phyloP scores from a whole-genome alignment of 2,329 filamentous ascomycete genomes.

The Trichoderma atrobrunneum region DNA sequence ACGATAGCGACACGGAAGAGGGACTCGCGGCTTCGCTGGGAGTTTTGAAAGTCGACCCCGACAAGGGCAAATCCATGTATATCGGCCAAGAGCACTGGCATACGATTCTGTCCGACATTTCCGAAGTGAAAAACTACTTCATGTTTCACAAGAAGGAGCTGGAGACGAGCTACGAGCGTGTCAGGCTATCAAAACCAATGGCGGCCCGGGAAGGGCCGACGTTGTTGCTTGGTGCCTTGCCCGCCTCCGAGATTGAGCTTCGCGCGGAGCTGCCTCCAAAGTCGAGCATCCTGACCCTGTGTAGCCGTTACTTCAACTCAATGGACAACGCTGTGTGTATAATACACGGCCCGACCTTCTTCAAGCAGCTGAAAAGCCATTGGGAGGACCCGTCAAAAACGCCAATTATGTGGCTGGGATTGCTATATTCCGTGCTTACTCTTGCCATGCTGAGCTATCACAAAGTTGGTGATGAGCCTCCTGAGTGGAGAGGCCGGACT shows the following conservation, averaged over 20 bases:
- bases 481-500: constrained; percentile 69
- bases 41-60: constrained; percentile 75
- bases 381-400: constrained; percentile 73
- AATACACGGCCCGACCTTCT: constrained; percentile 81
- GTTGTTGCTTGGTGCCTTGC: constrained; percentile 73
- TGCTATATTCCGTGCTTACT: constrained; percentile 73
- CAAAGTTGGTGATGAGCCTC: constrained; percentile 74
- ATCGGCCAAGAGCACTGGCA: constrained; percentile 83
- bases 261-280: constrained; percentile 77
- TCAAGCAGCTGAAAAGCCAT: constrained; percentile 62
- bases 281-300: constrained; percentile 77
- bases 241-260: constrained; percentile 72
- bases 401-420: constrained; percentile 72
- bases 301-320: constrained; percentile 88
- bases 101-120: constrained; percentile 74
- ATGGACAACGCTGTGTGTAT: constrained; percentile 69
- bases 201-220: constrained; percentile 64
- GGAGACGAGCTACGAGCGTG: constrained; percentile 74
- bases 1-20: constrained; percentile 69
- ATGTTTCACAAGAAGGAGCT: constrained; percentile 81
- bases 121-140: constrained; percentile 93
- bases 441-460: constrained; percentile 77
- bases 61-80: constrained; percentile 76
- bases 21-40: constrained; percentile 70
- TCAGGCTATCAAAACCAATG: constrained; percentile 65